Base-by-base conservation (phyloP, 2,329 filamentous ascomycete species). In the Epichloe typhina region DNA sequence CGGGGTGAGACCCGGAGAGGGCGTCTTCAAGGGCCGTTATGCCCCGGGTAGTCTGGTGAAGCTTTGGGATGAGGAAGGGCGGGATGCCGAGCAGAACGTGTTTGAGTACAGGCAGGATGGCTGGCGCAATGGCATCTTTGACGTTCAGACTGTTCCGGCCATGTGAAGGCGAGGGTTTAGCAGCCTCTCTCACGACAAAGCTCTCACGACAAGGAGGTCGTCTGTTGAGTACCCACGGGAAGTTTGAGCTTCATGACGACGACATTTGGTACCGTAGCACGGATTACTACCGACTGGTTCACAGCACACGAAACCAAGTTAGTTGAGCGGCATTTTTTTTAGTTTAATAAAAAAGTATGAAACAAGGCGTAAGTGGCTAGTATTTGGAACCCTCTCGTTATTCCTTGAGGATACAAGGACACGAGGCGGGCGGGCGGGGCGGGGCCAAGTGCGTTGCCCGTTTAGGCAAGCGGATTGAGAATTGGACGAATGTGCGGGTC, bases 71-170 rank as follows among this genome's bases (percentile, higher is more conserved):
- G 83, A 89, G 56, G 85, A 95, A 67, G 88, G 80, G 0, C 68
- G 72, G 21, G 72, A 75, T 54, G 88, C 87, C 0, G 75, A 74
- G 19, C 86, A 94, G 65, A 75, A 81, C 40, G 79, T 95, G 38
- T 81, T 90, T 56, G 85, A 91, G 56, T 82, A 82, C 61, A 78
- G 82, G 50, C 72, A 72, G 45, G 81, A 76, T 15, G 86, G 85
- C 0, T 95, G 89, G 89, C 77, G 85, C 58, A 95, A 95, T 64
- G 82, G 81, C 44, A 83, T 95, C n/a, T 95, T 95, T 59, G 73
- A 80, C 55, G 65, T 74, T 11, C 62, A 62, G 35, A 68, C 70
- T n/a, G 60, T 52, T n/a, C 55, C 53, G n/a, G 56, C 54, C 2
- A 43, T 41, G 42, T 51, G 31, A 49, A 35, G 1, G n/a, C 8